phyloP scores from a whole-genome alignment of 805 yeast genomes.

The Lipomyces lipofer region DNA sequence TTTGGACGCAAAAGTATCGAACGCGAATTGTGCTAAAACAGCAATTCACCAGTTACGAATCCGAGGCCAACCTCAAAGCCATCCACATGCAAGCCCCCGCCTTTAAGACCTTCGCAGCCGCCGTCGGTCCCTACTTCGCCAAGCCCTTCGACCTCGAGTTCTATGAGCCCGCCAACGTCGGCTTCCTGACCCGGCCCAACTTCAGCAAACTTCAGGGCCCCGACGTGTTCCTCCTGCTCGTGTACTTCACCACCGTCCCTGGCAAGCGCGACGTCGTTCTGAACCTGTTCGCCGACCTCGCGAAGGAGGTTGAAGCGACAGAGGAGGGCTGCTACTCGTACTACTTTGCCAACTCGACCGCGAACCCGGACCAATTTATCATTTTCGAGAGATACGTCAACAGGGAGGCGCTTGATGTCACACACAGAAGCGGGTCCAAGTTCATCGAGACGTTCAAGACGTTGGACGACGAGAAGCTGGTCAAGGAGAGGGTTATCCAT shows the following conservation, averaged over 20 bases:
- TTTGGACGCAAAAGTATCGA: background rate
- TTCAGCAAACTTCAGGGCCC: slow-evolving; percentile 2
- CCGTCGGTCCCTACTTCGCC: slow-evolving; percentile 3
- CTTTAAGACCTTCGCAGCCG: slow-evolving; percentile 17
- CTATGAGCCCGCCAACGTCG: slow-evolving; percentile 25
- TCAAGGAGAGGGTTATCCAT: background rate
- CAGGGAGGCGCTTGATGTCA: slow-evolving; percentile 17
- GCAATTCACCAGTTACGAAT: slow-evolving; percentile 23
- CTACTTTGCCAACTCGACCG: slow-evolving; percentile 10
- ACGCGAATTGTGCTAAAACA: too few relatives aligned
- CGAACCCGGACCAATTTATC: slow-evolving; percentile 20
- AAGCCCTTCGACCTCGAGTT: slow-evolving; percentile 12
- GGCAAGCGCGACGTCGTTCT: slow-evolving; percentile 70
- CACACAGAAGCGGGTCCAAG: slow-evolving; percentile 17
- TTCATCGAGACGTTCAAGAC: slow-evolving; percentile 16
- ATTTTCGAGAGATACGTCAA: slow-evolving; percentile 27
- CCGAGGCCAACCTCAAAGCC: slow-evolving; percentile 10
- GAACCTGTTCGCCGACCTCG: slow-evolving; percentile 66
- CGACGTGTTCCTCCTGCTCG: slow-evolving; percentile 15
- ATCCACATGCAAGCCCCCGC: slow-evolving; percentile 20
- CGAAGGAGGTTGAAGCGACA: slow-evolving; percentile 12
- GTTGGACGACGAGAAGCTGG: slow-evolving; percentile 7
- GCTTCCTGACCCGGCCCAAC: slow-evolving; percentile 26
- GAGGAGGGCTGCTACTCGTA: slow-evolving; percentile 23
- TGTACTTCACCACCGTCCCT: slow-evolving; percentile 16